These are phyloP conservation scores for Euphorbia lathyris DNA, from an alignment of 345 rosid genomes.

Conservation along the genomic window DNA sequence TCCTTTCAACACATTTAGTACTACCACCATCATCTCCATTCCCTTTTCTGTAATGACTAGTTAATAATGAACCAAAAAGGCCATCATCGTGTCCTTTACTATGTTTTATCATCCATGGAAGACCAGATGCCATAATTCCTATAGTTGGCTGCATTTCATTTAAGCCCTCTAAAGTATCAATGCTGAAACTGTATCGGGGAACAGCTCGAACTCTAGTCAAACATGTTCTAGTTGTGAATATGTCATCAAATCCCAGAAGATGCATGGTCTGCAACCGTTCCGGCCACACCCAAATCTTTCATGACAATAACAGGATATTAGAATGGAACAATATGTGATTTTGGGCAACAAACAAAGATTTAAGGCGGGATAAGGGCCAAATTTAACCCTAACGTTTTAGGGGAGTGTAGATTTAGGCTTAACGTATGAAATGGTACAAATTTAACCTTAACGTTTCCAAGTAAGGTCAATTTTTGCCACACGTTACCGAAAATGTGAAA, in stretches of 20 bases:
- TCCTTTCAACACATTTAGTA: slow-evolving; percentile 34
- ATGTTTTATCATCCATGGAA: slow-evolving; percentile 58
- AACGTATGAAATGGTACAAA: too few relatives aligned
- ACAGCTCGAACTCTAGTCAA: slow-evolving; percentile 78
- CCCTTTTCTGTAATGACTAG: slow-evolving; percentile 27
- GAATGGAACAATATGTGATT: background rate
- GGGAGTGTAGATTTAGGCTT: too few relatives aligned
- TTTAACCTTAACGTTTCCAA: too few relatives aligned
- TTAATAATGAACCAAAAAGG: slow-evolving; percentile 40
- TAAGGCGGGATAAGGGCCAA: background rate
- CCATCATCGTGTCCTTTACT: slow-evolving; percentile 34
- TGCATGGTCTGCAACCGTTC: slow-evolving; percentile 83
- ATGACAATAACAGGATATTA: slow-evolving; percentile 17
- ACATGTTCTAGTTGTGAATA: slow-evolving; percentile 68
- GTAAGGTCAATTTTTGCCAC: too few relatives aligned
- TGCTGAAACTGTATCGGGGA: slow-evolving; percentile 74
- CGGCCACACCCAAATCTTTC: slow-evolving; percentile 92
- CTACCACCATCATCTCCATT: slow-evolving; percentile 17
- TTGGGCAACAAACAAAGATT: background rate
- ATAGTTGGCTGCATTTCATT: slow-evolving; percentile 60
- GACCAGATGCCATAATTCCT: slow-evolving; percentile 91
- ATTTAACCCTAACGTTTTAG: too few relatives aligned
- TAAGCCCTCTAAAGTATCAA: slow-evolving; percentile 63
- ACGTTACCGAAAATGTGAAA: too few relatives aligned
- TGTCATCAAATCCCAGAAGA: slow-evolving; percentile 58